Evolutionary conservation across 1,139 yeast genomes (phyloP).

Genomic region (Magnusiomyces suaveolens): DNA sequence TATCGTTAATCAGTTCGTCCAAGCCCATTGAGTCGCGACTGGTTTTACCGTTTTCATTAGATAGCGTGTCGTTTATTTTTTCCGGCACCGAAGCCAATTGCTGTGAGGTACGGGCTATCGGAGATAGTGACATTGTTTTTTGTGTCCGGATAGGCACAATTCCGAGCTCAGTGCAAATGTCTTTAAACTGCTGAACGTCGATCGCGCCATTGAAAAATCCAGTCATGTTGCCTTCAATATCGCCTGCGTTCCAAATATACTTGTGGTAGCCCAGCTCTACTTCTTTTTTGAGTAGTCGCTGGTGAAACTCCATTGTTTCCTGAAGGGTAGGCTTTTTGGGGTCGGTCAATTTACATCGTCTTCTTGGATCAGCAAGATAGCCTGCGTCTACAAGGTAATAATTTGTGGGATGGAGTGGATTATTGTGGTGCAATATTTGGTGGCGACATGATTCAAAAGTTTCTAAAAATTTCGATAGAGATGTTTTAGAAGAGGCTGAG

Average conservation of each 20-base stretch:
- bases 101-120: neutral
- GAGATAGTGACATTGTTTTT: neutral
- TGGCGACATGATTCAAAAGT: constrained; percentile 1
- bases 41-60: neutral
- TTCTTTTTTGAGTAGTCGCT: constrained; percentile 1
- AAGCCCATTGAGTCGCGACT: neutral
- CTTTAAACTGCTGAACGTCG: neutral
- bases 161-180: neutral
- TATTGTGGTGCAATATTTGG: neutral
- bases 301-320: constrained; percentile 2
- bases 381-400: constrained; percentile 5
- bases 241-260: neutral
- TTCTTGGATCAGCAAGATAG: constrained; percentile 2
- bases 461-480: neutral
- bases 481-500: neutral
- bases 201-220: neutral
- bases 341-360: neutral
- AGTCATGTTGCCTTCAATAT: neutral
- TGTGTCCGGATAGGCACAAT: neutral
- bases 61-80: neutral
- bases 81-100: neutral
- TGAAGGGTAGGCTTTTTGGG: constrained; percentile 1
- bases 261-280: constrained; percentile 3
- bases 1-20: neutral
- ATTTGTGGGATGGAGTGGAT: neutral